Percentiles rank a stretch among this genome's conserved stretches.
These are phyloP conservation scores for Actinomortierella ambigua DNA, from an alignment of 371 early-diverging fungal genomes.

Conservation along the genomic window DNA sequence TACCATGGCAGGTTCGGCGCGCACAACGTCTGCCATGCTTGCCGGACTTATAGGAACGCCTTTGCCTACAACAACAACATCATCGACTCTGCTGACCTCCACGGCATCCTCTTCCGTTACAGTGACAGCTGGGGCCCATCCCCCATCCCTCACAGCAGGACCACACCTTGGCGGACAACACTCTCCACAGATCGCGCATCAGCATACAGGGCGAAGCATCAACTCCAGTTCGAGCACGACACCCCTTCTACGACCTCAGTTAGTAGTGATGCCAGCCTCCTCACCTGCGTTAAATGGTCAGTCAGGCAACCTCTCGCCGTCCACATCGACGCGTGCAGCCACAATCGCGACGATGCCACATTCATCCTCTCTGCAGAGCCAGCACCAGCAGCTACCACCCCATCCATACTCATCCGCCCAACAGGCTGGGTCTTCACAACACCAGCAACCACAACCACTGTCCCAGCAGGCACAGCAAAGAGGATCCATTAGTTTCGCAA, in stretches of 20 bases:
- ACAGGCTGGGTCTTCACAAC: not conserved
- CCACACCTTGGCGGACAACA: no score
- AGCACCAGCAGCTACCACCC: constrained; percentile 17
- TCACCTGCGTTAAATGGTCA: no score
- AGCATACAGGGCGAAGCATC: constrained; percentile 11
- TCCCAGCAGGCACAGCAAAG: no score
- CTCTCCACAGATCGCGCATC: no score
- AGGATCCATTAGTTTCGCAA: no score
- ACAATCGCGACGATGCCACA: no score
- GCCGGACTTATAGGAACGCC: constrained; percentile 33
- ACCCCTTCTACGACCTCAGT: constrained; percentile 22
- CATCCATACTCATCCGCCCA: constrained; percentile 3
- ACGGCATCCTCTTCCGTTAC: constrained; percentile 2
- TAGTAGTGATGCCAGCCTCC: no score
- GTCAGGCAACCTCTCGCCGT: no score
- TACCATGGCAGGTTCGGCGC: constrained; percentile 4
- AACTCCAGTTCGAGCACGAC: constrained; percentile 32
- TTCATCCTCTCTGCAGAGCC: no score
- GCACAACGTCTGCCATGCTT: constrained; percentile 20
- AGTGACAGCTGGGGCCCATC: not conserved
- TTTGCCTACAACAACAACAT: constrained; percentile 3
- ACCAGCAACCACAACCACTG: no score
- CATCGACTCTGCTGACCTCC: not conserved
- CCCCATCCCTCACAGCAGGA: not conserved
- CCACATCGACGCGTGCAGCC: no score